Evolutionary conservation across 495 filamentous ascomycete genomes (phyloP).

Genomic region (Aspergillus cavernicola): DNA sequence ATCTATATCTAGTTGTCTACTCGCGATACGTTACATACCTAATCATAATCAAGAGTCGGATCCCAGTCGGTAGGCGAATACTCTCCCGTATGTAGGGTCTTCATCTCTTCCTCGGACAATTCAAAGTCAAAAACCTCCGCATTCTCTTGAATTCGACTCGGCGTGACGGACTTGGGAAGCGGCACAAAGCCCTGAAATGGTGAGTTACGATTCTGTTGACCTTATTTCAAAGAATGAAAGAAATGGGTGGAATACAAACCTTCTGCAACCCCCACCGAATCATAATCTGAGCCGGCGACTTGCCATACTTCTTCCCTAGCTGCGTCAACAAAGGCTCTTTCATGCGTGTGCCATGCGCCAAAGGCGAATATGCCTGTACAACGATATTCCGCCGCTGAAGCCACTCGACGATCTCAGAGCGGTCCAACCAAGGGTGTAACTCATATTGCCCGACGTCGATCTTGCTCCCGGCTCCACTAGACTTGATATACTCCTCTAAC

Average conservation of each 20-base stretch:
- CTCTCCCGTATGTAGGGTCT: constrained; percentile 50
- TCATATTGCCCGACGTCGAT: constrained; percentile 85
- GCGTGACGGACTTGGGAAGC: constrained; percentile 59
- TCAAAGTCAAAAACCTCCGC: constrained; percentile 79
- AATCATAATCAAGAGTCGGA: constrained; percentile 52
- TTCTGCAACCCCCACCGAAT: constrained; percentile 83
- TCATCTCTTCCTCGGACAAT: constrained; percentile 57
- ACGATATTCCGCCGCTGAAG: constrained; percentile 62
- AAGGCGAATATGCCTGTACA: constrained; percentile 75
- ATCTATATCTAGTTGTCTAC: not conserved
- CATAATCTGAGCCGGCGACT: constrained; percentile 74
- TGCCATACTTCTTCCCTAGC: constrained; percentile 66
- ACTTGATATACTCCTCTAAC: constrained; percentile 67
- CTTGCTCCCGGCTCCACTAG: constrained; percentile 63
- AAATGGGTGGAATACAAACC: constrained; percentile 15
- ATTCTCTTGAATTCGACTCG: constrained; percentile 64
- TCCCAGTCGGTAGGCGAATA: constrained; percentile 61
- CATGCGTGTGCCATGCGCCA: constrained; percentile 63
- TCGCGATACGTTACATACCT: not conserved
- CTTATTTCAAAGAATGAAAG: not conserved
- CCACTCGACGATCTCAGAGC: constrained; percentile 75
- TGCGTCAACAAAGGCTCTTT: constrained; percentile 55
- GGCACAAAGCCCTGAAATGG: constrained; percentile 52
- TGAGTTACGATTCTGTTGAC: not conserved
- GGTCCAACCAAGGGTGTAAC: constrained; percentile 78